Conservation (phyloP, 495 filamentous ascomycete genomes). For the Aspergillus nidulans region DNA sequence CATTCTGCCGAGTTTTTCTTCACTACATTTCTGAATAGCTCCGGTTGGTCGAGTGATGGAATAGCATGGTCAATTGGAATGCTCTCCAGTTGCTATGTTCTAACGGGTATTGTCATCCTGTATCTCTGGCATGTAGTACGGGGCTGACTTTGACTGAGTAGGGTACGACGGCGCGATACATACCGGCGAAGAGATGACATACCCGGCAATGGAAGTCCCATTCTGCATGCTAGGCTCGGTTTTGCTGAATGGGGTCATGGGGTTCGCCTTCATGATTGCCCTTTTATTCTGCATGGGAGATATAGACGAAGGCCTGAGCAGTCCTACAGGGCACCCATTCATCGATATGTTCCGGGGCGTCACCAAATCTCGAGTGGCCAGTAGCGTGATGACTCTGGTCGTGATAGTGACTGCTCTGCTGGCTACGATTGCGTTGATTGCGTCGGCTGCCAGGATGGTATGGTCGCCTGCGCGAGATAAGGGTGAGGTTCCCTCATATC, state of each 20-base stretch:
- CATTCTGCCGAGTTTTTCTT: slow-evolving; percentile 1
- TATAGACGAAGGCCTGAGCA: background rate
- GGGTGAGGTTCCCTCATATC: no score
- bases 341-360: slow-evolving; percentile 5
- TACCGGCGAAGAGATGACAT: background rate
- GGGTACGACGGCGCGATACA: slow-evolving; percentile 5
- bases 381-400: background rate
- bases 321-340: background rate
- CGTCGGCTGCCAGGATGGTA: background rate
- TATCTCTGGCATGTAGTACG: no score
- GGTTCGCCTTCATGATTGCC: background rate
- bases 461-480: background rate
- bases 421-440: background rate
- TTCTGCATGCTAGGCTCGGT: background rate
- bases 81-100: slow-evolving; percentile 2
- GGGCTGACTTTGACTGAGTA: no score
- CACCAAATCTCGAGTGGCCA: background rate
- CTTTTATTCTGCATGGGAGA: slow-evolving; percentile 6
- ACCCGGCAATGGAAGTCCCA: background rate
- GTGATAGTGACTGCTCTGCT: background rate
- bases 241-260: background rate
- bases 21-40: background rate
- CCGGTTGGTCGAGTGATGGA: slow-evolving; percentile 9
- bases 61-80: slow-evolving; percentile 6
- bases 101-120: background rate